phyloP scores from a whole-genome alignment of 768 basidiomycete species.

The Exidia glandulosa region DNA sequence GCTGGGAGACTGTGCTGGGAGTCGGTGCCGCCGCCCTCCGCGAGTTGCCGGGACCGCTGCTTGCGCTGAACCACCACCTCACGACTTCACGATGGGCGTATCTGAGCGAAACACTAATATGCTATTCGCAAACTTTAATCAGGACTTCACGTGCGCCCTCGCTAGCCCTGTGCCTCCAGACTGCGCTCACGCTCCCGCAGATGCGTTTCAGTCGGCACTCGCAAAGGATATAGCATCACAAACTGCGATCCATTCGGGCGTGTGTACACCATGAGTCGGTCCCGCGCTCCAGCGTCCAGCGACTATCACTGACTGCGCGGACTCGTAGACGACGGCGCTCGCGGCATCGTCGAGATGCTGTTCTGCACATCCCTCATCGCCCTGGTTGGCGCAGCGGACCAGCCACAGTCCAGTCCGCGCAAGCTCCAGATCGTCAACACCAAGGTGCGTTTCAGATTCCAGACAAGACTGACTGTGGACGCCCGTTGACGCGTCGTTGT shows the following conservation, averaged over 20 bases:
- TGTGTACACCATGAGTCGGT: constrained; percentile 89
- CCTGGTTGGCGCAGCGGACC: constrained; percentile 90
- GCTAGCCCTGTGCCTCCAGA: not conserved
- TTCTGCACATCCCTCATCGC: constrained; percentile 98
- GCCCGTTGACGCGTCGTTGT: not conserved
- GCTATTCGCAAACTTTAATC: constrained; percentile 94
- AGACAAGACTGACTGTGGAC: not conserved
- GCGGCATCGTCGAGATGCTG: constrained; percentile 97
- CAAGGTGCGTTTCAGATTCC: constrained; percentile 48
- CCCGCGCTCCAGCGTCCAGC: not conserved
- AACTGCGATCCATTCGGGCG: constrained; percentile 97
- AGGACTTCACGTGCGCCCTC: constrained; percentile 76
- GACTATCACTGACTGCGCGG: not conserved
- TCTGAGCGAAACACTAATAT: constrained; percentile 25
- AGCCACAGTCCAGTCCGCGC: constrained; percentile 79
- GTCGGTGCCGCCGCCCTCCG: too few relatives aligned
- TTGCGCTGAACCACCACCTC: not conserved
- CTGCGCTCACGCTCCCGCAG: constrained; percentile 23
- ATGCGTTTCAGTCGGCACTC: constrained; percentile 89
- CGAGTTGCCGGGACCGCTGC: too few relatives aligned
- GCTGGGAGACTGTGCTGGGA: too few relatives aligned
- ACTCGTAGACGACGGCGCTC: constrained; percentile 72
- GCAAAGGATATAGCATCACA: constrained; percentile 92
- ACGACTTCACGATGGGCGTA: not conserved
- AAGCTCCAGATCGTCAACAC: constrained; percentile 98